These are phyloP conservation scores for Speleostelium caveatum DNA, from an alignment of 78 protist genomes.

Conservation along the genomic window DNA sequence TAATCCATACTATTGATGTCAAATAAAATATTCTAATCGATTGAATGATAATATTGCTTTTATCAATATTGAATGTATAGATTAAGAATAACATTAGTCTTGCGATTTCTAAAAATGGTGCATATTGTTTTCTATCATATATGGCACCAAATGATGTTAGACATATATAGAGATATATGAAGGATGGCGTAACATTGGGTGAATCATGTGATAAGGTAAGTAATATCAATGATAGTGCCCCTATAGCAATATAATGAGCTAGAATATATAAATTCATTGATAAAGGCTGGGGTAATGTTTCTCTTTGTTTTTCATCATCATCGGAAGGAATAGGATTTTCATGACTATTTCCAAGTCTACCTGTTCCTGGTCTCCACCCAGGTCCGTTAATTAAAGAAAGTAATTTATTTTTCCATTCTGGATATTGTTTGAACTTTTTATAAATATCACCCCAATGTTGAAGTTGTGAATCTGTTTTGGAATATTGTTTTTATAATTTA, in stretches of 20 bases:
- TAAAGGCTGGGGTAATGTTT: not conserved
- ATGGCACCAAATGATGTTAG: constrained; percentile 56
- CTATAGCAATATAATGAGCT: constrained; percentile 5
- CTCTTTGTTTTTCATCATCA: constrained; percentile 1
- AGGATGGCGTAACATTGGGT: not conserved
- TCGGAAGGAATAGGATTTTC: constrained; percentile 17
- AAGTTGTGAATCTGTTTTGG: too few relatives aligned
- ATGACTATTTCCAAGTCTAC: constrained; percentile 11
- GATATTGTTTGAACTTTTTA: not conserved
- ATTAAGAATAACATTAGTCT: constrained; percentile 10
- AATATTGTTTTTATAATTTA: too few relatives aligned
- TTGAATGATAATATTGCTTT: not conserved
- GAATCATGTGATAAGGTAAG: constrained; percentile 1
- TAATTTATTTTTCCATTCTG: not conserved
- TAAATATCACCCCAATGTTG: constrained; percentile 44
- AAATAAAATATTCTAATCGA: constrained; percentile 19
- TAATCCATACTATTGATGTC: not conserved
- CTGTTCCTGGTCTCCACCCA: constrained; percentile 35
- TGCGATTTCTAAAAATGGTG: not conserved
- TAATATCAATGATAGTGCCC: not conserved
- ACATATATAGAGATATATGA: constrained; percentile 33
- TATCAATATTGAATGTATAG: not conserved
- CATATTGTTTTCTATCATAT: constrained; percentile 38
- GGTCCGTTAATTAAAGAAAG: constrained; percentile 11
- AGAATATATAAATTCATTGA: constrained; percentile 6